A percentile compares a stretch with the other conserved stretches of the same genome.
Conservation (phyloP, 345 rosid genomes). For the Rhodamnia argentea region DNA sequence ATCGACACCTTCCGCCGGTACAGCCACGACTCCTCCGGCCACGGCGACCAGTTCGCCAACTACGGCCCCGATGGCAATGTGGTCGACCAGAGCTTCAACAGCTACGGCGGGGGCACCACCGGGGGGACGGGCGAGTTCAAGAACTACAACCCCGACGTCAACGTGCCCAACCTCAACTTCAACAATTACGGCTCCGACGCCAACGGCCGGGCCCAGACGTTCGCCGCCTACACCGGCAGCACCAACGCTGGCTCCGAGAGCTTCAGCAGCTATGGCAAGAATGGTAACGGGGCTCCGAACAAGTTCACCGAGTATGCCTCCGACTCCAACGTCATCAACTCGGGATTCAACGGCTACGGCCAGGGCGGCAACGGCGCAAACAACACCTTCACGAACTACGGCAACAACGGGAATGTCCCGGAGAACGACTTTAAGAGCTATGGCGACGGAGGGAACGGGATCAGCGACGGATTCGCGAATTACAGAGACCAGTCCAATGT, state of each 20-base stretch:
- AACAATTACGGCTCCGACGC: conserved; percentile 8
- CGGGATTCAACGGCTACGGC: conserved; percentile 29
- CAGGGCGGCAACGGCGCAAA: conserved; percentile 16
- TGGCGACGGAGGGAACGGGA: background rate
- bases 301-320: conserved; percentile 23
- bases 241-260: conserved; percentile 23
- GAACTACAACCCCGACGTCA: conserved; percentile 13
- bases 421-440: conserved; percentile 5
- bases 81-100: conserved; percentile 36
- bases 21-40: conserved; percentile 16
- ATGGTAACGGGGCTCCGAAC: conserved; percentile 17
- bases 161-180: conserved; percentile 29
- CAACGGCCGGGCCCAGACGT: conserved; percentile 13
- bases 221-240: conserved; percentile 12
- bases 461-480: conserved; percentile 5
- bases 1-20: conserved; percentile 21
- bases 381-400: conserved; percentile 28
- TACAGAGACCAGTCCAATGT: conserved; percentile 17
- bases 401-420: conserved; percentile 28
- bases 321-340: conserved; percentile 23
- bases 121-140: conserved; percentile 30
- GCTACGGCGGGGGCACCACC: conserved; percentile 25
- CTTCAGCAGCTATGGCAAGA: conserved; percentile 28
- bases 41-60: conserved; percentile 9
- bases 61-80: conserved; percentile 23